Percentiles rank a stretch among this genome's conserved stretches.
Conservation (phyloP, 805 yeast species). For the Jamesozyma spencerorum region DNA sequence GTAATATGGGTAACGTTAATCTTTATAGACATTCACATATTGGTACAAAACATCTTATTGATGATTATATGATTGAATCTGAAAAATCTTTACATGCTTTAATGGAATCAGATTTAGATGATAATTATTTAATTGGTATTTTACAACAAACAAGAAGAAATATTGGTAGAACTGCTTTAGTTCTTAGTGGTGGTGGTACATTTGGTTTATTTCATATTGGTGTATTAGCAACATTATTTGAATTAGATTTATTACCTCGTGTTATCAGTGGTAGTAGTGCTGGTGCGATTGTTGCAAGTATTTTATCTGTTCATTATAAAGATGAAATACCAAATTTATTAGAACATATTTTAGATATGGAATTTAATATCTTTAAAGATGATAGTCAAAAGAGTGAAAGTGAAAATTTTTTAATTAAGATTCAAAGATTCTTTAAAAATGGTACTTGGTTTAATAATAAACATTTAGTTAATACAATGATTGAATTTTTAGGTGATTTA, state of each 20-base stretch:
- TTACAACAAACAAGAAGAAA: slow-evolving; percentile 78
- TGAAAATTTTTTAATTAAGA: slow-evolving; percentile 41
- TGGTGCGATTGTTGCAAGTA: slow-evolving; percentile 86
- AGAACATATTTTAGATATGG: slow-evolving; percentile 32
- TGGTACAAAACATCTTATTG: slow-evolving; percentile 77
- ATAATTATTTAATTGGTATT: slow-evolving; percentile 61
- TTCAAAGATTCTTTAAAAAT: slow-evolving; percentile 55
- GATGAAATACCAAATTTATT: slow-evolving; percentile 57
- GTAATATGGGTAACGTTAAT: slow-evolving; percentile 74
- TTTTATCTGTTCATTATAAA: slow-evolving; percentile 73
- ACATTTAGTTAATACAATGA: slow-evolving; percentile 63
- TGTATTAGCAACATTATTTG: slow-evolving; percentile 67
- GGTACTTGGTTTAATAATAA: slow-evolving; percentile 83
- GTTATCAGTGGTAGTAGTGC: slow-evolving; percentile 90
- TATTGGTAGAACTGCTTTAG: slow-evolving; percentile 86
- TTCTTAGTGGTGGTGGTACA: slow-evolving; percentile 88
- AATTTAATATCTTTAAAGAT: slow-evolving; percentile 49
- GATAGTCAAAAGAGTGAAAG: slow-evolving; percentile 40
- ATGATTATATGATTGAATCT: slow-evolving; percentile 75
- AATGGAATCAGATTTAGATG: slow-evolving; percentile 41
- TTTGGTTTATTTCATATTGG: slow-evolving; percentile 90
- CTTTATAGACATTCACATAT: slow-evolving; percentile 68
- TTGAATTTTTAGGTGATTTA: slow-evolving; percentile 69
- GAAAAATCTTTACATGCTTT: slow-evolving; percentile 33
- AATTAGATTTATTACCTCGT: slow-evolving; percentile 65